Conservation (phyloP, 192 early-diverging fungal genomes). For the Backusella luteola region DNA sequence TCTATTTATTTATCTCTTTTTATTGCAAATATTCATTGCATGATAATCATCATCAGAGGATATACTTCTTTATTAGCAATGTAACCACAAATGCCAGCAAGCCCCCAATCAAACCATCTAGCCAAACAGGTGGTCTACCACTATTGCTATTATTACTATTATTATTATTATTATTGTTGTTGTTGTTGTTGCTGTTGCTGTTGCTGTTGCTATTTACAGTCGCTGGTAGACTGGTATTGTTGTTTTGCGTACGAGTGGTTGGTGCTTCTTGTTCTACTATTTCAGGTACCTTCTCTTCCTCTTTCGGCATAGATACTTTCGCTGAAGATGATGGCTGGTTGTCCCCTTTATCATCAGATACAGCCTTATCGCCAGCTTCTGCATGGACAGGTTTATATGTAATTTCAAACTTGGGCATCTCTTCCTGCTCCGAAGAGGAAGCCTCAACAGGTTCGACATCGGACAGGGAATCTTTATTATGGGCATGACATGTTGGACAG, state of each 20-base stretch:
- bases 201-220: neutral
- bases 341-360: neutral
- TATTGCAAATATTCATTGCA: neutral
- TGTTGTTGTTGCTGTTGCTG: neutral
- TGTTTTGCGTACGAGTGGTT: neutral
- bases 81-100: neutral
- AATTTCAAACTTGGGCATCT: conserved; percentile 10
- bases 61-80: neutral
- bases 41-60: neutral
- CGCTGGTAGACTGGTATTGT: neutral
- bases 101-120: conserved; percentile 10
- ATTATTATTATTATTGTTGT: neutral
- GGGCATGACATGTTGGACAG: conserved; percentile 32
- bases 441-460: conserved; percentile 20
- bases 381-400: neutral
- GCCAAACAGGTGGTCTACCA: neutral
- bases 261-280: neutral
- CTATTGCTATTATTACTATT: too few relatives aligned
- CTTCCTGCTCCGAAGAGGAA: neutral
- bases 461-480: conserved; percentile 36
- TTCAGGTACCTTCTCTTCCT: neutral
- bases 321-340: neutral
- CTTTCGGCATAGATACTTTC: neutral
- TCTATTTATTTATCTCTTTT: too few relatives aligned
- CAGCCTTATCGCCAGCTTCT: neutral